phyloP scores from a whole-genome alignment of 129 eudicot species.

The Lactuca sativa region DNA sequence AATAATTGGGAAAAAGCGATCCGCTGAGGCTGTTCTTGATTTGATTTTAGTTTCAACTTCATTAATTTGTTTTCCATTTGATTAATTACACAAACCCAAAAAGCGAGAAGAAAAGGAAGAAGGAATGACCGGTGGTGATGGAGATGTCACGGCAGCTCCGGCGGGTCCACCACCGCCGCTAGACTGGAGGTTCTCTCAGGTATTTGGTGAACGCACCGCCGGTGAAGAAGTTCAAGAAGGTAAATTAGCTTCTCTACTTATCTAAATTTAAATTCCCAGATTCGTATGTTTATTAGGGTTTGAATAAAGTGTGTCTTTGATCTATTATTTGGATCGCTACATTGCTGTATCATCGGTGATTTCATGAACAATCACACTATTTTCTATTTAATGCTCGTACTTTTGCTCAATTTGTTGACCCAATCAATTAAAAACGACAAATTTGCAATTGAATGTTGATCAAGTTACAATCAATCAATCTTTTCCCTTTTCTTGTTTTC shows the following conservation, averaged over 20 bases:
- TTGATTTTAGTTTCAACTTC: constrained; percentile 22
- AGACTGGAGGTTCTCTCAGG: constrained; percentile 92
- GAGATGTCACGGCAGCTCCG: constrained; percentile 61
- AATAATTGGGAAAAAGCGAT: constrained; percentile 39
- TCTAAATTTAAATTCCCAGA: constrained; percentile 6
- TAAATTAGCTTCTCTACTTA: constrained; percentile 18
- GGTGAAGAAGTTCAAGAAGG: constrained; percentile 82
- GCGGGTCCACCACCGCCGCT: constrained; percentile 67
- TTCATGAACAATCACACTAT: constrained; percentile 1
- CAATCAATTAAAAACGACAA: constrained; percentile 25
- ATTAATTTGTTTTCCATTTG: constrained; percentile 10
- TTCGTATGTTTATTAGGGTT: constrained; percentile 32
- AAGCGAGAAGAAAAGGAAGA: constrained; percentile 6
- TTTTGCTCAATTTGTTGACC: constrained; percentile 11
- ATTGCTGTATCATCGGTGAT: constrained; percentile 28
- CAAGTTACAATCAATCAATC: constrained; percentile 18
- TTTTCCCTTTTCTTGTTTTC: background rate
- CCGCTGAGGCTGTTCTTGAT: constrained; percentile 29
- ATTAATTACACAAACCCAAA: constrained; percentile 1
- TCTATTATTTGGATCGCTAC: constrained; percentile 35
- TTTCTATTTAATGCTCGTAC: constrained; percentile 19
- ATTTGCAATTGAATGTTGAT: constrained; percentile 29
- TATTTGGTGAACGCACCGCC: constrained; percentile 74
- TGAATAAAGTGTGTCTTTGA: constrained; percentile 28
- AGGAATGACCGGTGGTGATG: constrained; percentile 68